phyloP scores from a whole-genome alignment of 106 monocot genomes.

The Posidonia australis region DNA sequence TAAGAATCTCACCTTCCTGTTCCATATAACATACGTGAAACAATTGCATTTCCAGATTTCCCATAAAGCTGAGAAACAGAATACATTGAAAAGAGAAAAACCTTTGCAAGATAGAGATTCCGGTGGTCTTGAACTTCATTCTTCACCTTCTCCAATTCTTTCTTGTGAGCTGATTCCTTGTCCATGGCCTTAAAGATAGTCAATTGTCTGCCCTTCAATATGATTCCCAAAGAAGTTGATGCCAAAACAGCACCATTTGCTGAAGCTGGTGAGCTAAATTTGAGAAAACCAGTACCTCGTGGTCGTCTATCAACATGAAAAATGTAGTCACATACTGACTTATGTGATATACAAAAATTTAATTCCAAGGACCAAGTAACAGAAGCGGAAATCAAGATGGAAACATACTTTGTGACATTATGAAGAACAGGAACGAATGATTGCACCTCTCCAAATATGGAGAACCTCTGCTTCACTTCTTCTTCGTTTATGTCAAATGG shows the following conservation, averaged over 20 bases:
- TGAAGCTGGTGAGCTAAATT: conserved; percentile 57
- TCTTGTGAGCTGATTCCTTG: conserved; percentile 72
- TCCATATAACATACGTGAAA: neutral
- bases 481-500: conserved; percentile 76
- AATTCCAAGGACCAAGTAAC: neutral
- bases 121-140: conserved; percentile 67
- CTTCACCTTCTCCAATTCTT: conserved; percentile 49
- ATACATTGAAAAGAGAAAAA: neutral
- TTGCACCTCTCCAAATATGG: conserved; percentile 72
- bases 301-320: conserved; percentile 48
- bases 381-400: neutral
- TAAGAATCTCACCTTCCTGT: conserved; percentile 92
- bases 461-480: conserved; percentile 80
- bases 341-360: neutral
- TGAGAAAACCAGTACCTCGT: conserved; percentile 82
- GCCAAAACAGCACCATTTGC: conserved; percentile 75
- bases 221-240: conserved; percentile 63
- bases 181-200: conserved; percentile 70
- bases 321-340: neutral
- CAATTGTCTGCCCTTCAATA: conserved; percentile 62
- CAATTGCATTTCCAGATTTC: neutral
- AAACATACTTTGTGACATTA: conserved; percentile 74
- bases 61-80: neutral
- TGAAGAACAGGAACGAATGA: conserved; percentile 71
- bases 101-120: conserved; percentile 84